These are phyloP conservation scores for Letharia columbiana DNA, from an alignment of 495 filamentous ascomycete genomes.

Conservation along the genomic window DNA sequence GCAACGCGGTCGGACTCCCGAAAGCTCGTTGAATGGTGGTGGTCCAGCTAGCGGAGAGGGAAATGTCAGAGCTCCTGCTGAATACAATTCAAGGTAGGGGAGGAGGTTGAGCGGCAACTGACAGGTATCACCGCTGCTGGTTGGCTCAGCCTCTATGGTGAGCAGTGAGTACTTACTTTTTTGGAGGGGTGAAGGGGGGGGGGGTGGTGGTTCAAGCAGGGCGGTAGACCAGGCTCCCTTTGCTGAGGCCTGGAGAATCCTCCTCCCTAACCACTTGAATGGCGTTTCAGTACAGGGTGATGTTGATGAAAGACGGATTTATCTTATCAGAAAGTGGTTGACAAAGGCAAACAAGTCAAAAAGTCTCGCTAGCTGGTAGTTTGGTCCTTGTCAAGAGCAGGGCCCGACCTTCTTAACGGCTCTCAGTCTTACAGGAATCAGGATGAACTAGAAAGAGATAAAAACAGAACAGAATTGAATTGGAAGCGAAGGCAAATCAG, in stretches of 20 bases:
- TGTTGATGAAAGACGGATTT: not conserved
- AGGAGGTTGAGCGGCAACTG: slow-evolving; percentile 3
- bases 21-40: not conserved
- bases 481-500: not conserved
- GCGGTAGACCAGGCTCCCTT: slow-evolving; percentile 2
- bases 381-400: not conserved
- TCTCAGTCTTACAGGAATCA: not conserved
- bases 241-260: slow-evolving; percentile 2
- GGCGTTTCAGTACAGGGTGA: not conserved
- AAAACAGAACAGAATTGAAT: no score
- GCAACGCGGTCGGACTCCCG: slow-evolving; percentile 13
- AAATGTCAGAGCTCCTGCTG: slow-evolving; percentile 5
- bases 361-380: not conserved
- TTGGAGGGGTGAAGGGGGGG: not conserved
- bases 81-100: not conserved
- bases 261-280: not conserved
- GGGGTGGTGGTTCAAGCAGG: not conserved
- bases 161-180: slow-evolving; percentile 5
- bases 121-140: slow-evolving; percentile 7
- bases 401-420: not conserved
- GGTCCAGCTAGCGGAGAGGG: not conserved
- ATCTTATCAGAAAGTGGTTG: slow-evolving; percentile 1
- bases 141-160: slow-evolving; percentile 10
- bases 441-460: no score
- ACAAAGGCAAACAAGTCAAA: not conserved